Evolutionary conservation across 2,329 filamentous ascomycete species (phyloP), one percentile per base, ranked within the genome.

Genomic region (Septoria linicola): DNA sequence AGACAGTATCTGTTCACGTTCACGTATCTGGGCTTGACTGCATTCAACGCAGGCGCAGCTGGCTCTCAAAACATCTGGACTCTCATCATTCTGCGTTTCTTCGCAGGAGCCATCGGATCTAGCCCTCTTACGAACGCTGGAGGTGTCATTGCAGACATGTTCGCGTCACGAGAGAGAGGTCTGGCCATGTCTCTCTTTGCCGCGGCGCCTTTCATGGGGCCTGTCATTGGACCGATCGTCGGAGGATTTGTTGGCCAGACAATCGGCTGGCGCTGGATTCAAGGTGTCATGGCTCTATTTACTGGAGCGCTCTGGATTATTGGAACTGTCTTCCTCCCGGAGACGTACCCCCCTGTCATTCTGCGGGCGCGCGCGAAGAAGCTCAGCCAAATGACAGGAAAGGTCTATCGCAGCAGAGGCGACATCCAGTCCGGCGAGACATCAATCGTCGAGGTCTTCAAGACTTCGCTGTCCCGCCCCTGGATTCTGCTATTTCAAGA

Each of bases 241-340:
- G 82, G 82, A 54, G 83, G 83, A 4, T 89, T 87, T 64, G 72
- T 87, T 1, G 80, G 81, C 16, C 73, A 83, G 62, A 74, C 75
- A 1, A 75, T 76, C 3, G 83, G 83, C 36, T 88, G 84, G 85
- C 75, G 81, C 57, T 88, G 85, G 85, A 78, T 87, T 21, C 75
- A 81, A 68, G 82, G 81, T 2, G 68, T 86, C 50, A 76, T 82
- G 68, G 74, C 79, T 43, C 80, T 82, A 53, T 84, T 87, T 65
- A 83, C 80, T 2, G 82, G 81, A 8, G 68, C 76, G 8, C 74
- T 85, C 42, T 84, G 80, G 77, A 74, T 83, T 39, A 41, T 76
- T 37, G 77, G 75, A 47, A 63, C 73, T 0, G 53, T 82, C 23
- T 57, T 76, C 30, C 74, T 84, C 3, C 81, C 80, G 2, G 81